phyloP scores from a whole-genome alignment of 2,329 filamentous ascomycete species.

The Furcasterigmium furcatum region DNA sequence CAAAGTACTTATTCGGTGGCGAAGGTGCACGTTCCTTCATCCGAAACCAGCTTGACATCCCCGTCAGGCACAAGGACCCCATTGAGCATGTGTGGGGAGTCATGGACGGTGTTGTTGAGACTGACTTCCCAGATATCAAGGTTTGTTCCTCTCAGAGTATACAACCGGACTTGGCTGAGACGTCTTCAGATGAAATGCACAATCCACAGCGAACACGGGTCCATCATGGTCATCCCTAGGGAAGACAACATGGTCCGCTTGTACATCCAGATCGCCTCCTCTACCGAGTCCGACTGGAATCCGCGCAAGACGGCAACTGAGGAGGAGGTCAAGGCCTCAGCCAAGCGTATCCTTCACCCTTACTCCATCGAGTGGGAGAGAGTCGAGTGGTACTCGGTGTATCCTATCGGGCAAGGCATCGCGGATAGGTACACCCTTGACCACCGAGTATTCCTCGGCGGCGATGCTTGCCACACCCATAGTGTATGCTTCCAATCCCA shows the following conservation, averaged over 20 bases:
- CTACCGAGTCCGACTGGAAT: constrained; percentile 57
- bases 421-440: constrained; percentile 65
- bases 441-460: constrained; percentile 69
- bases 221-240: constrained; percentile 75
- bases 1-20: constrained; percentile 70
- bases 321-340: constrained; percentile 60
- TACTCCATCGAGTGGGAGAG: constrained; percentile 66
- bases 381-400: constrained; percentile 73
- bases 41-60: constrained; percentile 63
- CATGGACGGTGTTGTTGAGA: constrained; percentile 70
- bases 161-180: background rate
- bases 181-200: constrained; percentile 63
- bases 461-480: constrained; percentile 78
- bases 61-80: constrained; percentile 67
- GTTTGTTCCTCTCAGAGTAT: constrained; percentile 27
- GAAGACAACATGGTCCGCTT: constrained; percentile 62
- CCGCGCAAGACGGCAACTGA: constrained; percentile 61
- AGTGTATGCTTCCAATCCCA: constrained; percentile 48
- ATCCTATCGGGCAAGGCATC: constrained; percentile 73
- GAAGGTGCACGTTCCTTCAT: constrained; percentile 69
- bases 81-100: constrained; percentile 73
- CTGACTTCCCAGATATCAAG: constrained; percentile 76
- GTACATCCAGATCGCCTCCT: constrained; percentile 65
- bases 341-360: constrained; percentile 62
- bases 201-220: constrained; percentile 71